These are phyloP conservation scores for Pythium rhizo-oryzae DNA, from an alignment of 352 stramenopile genomes.

Conservation along the genomic window DNA sequence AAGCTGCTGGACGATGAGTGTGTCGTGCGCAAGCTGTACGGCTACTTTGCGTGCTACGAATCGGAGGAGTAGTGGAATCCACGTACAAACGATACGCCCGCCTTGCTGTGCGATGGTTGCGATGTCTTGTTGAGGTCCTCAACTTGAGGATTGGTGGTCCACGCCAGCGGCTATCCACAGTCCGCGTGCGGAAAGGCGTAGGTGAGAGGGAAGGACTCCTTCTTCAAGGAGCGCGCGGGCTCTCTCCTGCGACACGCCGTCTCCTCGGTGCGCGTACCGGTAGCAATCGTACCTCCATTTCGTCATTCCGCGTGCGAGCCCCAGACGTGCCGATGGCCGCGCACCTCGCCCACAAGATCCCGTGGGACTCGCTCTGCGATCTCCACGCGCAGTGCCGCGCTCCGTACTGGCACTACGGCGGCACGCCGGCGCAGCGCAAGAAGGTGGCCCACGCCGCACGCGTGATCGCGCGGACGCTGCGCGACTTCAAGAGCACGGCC, in stretches of 20 bases:
- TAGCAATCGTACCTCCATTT: neutral
- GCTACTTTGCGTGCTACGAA: neutral
- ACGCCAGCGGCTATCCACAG: too few relatives aligned
- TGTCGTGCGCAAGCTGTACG: neutral
- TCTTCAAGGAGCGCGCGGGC: too few relatives aligned
- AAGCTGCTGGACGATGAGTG: neutral
- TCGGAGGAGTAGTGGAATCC: neutral
- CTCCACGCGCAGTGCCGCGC: constrained; percentile 1
- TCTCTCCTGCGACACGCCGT: too few relatives aligned
- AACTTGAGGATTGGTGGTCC: too few relatives aligned
- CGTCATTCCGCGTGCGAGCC: neutral
- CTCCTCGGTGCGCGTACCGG: too few relatives aligned
- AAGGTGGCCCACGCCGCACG: constrained; percentile 1
- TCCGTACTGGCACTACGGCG: too few relatives aligned
- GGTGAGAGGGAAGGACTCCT: too few relatives aligned
- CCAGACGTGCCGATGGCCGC: neutral
- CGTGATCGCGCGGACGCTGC: neutral
- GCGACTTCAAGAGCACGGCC: neutral
- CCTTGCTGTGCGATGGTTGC: too few relatives aligned
- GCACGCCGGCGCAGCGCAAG: neutral
- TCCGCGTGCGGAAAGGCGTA: too few relatives aligned
- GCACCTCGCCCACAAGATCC: constrained; percentile 15
- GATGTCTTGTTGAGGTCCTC: too few relatives aligned
- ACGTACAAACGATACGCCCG: neutral
- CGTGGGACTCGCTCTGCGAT: constrained; percentile 10